A percentile compares a stretch with the other conserved stretches of the same genome.
Evolutionary conservation across 371 early-diverging fungal genomes (phyloP).

Genomic region (Apophysomyces trapeziformis): DNA sequence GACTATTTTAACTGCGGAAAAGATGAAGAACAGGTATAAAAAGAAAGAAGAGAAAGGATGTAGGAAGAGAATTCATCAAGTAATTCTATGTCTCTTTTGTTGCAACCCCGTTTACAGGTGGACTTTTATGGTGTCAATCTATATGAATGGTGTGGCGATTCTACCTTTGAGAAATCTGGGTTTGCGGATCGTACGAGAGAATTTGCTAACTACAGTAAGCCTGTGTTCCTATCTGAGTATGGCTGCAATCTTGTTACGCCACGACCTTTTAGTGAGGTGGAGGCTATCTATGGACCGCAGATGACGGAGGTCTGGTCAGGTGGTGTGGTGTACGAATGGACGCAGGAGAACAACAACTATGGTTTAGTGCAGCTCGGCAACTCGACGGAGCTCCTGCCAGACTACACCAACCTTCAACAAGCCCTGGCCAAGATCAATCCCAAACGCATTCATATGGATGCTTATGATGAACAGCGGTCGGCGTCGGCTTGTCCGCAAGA

Average conservation of each 20-base stretch:
- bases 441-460: slow-evolving; percentile 55
- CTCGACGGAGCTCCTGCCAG: slow-evolving; percentile 38
- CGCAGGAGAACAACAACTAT: slow-evolving; percentile 79
- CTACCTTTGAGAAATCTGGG: slow-evolving; percentile 60
- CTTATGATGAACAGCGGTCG: slow-evolving; percentile 30
- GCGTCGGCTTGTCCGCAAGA: slow-evolving; percentile 59
- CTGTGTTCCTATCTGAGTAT: slow-evolving; percentile 71
- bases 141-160: slow-evolving; percentile 69
- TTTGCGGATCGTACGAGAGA: slow-evolving; percentile 66
- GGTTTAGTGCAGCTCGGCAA: slow-evolving; percentile 67
- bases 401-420: slow-evolving; percentile 52
- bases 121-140: slow-evolving; percentile 81
- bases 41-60: too few relatives aligned
- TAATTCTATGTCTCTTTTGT: too few relatives aligned
- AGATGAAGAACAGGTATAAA: slow-evolving; percentile 38
- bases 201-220: slow-evolving; percentile 57
- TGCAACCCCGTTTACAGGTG: slow-evolving; percentile 26
- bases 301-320: slow-evolving; percentile 76
- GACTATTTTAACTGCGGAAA: slow-evolving; percentile 80
- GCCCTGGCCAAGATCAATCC: slow-evolving; percentile 46
- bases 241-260: slow-evolving; percentile 65
- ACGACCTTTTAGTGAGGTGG: slow-evolving; percentile 61
- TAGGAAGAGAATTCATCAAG: too few relatives aligned
- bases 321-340: slow-evolving; percentile 83
- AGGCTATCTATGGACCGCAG: slow-evolving; percentile 69